phyloP scores from a whole-genome alignment of 768 basidiomycete species.

The Russula abietina region DNA sequence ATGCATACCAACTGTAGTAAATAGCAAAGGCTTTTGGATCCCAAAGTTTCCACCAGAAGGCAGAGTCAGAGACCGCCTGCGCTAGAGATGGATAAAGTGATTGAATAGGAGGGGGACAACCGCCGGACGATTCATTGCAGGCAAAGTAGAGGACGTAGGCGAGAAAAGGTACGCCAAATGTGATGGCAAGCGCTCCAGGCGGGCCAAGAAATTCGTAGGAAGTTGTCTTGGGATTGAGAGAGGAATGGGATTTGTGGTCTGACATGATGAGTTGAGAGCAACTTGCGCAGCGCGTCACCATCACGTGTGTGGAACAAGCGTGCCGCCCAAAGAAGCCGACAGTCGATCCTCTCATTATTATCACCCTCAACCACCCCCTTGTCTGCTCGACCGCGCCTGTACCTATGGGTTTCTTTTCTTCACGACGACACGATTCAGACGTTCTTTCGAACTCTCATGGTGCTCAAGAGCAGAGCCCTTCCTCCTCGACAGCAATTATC shows the following conservation, averaged over 20 bases:
- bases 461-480: not conserved
- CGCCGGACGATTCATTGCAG: slow-evolving; percentile 65
- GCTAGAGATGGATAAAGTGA: slow-evolving; percentile 41
- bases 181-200: slow-evolving; percentile 65
- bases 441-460: slow-evolving; percentile 18
- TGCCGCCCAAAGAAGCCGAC: not conserved
- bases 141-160: slow-evolving; percentile 73
- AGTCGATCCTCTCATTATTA: not conserved
- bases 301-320: slow-evolving; percentile 2
- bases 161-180: slow-evolving; percentile 61
- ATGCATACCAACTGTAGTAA: slow-evolving; percentile 90
- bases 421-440: slow-evolving; percentile 32
- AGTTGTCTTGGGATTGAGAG: slow-evolving; percentile 61
- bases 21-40: slow-evolving; percentile 69
- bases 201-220: slow-evolving; percentile 82
- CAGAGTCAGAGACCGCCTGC: slow-evolving; percentile 40
- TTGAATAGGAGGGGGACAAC: slow-evolving; percentile 53
- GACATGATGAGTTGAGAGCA: slow-evolving; percentile 9
- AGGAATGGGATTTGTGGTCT: not conserved
- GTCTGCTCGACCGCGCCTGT: slow-evolving; percentile 30
- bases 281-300: slow-evolving; percentile 1
- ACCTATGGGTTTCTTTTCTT: slow-evolving; percentile 39
- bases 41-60: slow-evolving; percentile 76
- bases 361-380: slow-evolving; percentile 37
- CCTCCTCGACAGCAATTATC: slow-evolving; percentile 29